These are phyloP conservation scores for Vitis rupestris DNA, from an alignment of 164 flowering plant species.

Conservation along the genomic window DNA sequence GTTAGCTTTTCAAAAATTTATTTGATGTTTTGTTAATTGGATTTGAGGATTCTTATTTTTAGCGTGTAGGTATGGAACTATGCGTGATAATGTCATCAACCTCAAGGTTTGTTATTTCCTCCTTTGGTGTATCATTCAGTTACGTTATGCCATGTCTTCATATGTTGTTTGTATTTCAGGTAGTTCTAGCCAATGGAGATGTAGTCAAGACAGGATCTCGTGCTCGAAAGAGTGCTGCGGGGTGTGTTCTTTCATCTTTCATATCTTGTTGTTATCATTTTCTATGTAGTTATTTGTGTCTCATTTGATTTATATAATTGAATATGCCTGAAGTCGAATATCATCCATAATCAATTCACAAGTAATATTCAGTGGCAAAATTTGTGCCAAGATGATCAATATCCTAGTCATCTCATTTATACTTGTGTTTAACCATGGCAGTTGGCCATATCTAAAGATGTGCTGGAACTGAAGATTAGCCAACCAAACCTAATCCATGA, in stretches of 20 bases:
- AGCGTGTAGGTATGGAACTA: slow-evolving; percentile 95
- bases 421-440: too few species aligned
- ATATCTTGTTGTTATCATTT: neutral
- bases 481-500: too few species aligned
- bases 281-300: neutral
- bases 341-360: too few species aligned
- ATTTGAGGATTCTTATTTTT: slow-evolving; percentile 37
- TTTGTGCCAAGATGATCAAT: too few species aligned
- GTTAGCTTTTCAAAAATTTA: neutral
- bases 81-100: slow-evolving; percentile 96
- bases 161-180: slow-evolving; percentile 38
- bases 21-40: neutral
- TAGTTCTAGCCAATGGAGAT: slow-evolving; percentile 88
- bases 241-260: slow-evolving; percentile 47
- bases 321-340: too few species aligned
- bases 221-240: slow-evolving; percentile 98
- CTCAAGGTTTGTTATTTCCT: slow-evolving; percentile 68
- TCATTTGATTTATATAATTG: neutral
- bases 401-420: too few species aligned
- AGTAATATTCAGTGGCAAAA: too few species aligned
- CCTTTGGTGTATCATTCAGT: neutral
- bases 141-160: slow-evolving; percentile 5
- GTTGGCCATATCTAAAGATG: too few species aligned
- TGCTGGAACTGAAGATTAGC: too few species aligned
- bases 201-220: slow-evolving; percentile 93